These are phyloP conservation scores for Fraxinus quadrangulata DNA, from an alignment of 257 asterid genomes.

Conservation along the genomic window DNA sequence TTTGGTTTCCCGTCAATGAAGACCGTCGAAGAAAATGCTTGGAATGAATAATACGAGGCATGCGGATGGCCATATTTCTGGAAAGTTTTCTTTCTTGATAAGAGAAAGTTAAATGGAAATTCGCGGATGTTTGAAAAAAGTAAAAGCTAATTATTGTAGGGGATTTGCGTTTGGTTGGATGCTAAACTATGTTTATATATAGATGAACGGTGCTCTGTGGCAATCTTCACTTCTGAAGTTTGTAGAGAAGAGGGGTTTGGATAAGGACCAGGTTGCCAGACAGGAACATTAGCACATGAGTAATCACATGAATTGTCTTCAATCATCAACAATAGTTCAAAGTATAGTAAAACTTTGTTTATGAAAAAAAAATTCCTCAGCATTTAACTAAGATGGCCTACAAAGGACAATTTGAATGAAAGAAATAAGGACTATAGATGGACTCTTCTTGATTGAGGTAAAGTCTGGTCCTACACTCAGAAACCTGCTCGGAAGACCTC, in stretches of 20 bases:
- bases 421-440: too few species aligned
- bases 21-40: conserved; percentile 31
- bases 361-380: too few species aligned
- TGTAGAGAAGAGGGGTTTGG: too few species aligned
- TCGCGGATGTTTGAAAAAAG: not conserved
- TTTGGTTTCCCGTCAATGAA: conserved; percentile 23
- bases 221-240: not conserved
- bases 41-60: not conserved
- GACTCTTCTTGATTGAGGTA: too few species aligned
- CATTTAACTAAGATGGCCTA: too few species aligned
- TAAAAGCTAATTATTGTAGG: not conserved
- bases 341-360: too few species aligned
- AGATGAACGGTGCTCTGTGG: not conserved
- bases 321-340: too few species aligned
- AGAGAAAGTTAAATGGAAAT: not conserved
- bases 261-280: too few species aligned
- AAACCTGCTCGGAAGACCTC: not conserved
- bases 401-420: too few species aligned
- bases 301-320: too few species aligned
- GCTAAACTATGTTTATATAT: conserved; percentile 9
- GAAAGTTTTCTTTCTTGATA: not conserved
- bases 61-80: conserved; percentile 30
- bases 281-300: too few species aligned
- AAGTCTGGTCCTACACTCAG: not conserved
- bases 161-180: not conserved